Conservation (phyloP, 1,284 basidiomycete genomes). For the Austroboletus niveus region DNA sequence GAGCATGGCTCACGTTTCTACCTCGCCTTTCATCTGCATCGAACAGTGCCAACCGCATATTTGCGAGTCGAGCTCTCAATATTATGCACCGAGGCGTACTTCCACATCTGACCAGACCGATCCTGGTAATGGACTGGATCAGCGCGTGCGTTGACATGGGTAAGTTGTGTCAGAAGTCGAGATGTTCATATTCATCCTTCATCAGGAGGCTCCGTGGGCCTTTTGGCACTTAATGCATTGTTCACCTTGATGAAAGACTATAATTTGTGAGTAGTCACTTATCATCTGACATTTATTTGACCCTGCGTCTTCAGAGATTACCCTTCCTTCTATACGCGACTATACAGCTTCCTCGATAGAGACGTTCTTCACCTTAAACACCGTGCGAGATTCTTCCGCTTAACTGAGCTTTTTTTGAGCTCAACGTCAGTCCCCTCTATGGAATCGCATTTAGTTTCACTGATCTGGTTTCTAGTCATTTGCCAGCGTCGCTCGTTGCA, state of each 20-base stretch:
- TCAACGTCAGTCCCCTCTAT: slow-evolving; percentile 66
- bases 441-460: not conserved
- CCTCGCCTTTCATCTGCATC: slow-evolving; percentile 50
- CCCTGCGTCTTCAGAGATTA: slow-evolving; percentile 66
- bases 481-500: slow-evolving; percentile 87
- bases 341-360: slow-evolving; percentile 87
- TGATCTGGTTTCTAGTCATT: slow-evolving; percentile 53
- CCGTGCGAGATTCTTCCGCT: slow-evolving; percentile 91
- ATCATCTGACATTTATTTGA: slow-evolving; percentile 1
- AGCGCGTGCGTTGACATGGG: slow-evolving; percentile 84
- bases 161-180: slow-evolving; percentile 29
- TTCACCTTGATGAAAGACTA: slow-evolving; percentile 92
- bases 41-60: slow-evolving; percentile 41
- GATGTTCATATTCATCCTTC: not conserved
- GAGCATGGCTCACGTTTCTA: slow-evolving; percentile 73
- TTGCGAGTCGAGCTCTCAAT: slow-evolving; percentile 65
- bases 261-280: slow-evolving; percentile 69
- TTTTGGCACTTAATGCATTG: slow-evolving; percentile 89
- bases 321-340: slow-evolving; percentile 91
- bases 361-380: slow-evolving; percentile 91
- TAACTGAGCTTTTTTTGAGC: slow-evolving; percentile 87
- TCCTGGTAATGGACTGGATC: slow-evolving; percentile 94
- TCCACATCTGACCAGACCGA: slow-evolving; percentile 78
- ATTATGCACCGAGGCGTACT: slow-evolving; percentile 84
- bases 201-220: slow-evolving; percentile 81